Percentiles rank a stretch among this genome's conserved stretches.
These are phyloP conservation scores for Exophiala oligosperma DNA, from an alignment of 2,329 filamentous ascomycete species.

Conservation along the genomic window DNA sequence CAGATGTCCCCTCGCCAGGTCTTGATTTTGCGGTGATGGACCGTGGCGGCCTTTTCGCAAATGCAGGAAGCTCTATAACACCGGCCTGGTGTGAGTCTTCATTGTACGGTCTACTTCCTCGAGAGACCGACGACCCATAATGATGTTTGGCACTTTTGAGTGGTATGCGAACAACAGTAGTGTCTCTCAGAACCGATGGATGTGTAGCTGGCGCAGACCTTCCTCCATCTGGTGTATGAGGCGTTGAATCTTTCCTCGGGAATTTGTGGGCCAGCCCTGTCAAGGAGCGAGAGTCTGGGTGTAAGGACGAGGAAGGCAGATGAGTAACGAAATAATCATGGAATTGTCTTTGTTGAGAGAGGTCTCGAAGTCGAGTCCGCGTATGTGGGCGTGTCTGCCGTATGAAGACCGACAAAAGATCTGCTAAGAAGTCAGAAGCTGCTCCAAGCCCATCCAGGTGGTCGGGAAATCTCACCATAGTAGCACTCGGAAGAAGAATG, in stretches of 20 bases:
- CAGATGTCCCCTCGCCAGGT: conserved; percentile 53
- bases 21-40: conserved; percentile 48
- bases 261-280: conserved; percentile 76
- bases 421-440: conserved; percentile 30
- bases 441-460: neutral
- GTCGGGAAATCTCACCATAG: conserved; percentile 16
- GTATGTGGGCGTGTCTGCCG: conserved; percentile 26
- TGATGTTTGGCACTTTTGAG: conserved; percentile 93
- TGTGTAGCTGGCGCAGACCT: conserved; percentile 57
- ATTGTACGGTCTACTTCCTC: conserved; percentile 84
- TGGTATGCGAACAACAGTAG: conserved; percentile 93
- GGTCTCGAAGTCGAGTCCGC: conserved; percentile 12
- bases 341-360: conserved; percentile 57
- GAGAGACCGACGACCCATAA: conserved; percentile 76
- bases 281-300: conserved; percentile 73
- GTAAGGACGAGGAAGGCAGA: conserved; percentile 86
- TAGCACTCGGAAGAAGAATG: conserved; percentile 21
- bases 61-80: conserved; percentile 88
- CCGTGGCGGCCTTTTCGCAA: conserved; percentile 78
- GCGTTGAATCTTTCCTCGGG: conserved; percentile 78
- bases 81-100: conserved; percentile 94
- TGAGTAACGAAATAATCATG: conserved; percentile 98
- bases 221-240: conserved; percentile 62
- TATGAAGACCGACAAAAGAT: conserved; percentile 37
- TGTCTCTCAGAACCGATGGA: conserved; percentile 66